Conservation (phyloP, 139 green algal genomes). For the Asterochloris sp. region DNA sequence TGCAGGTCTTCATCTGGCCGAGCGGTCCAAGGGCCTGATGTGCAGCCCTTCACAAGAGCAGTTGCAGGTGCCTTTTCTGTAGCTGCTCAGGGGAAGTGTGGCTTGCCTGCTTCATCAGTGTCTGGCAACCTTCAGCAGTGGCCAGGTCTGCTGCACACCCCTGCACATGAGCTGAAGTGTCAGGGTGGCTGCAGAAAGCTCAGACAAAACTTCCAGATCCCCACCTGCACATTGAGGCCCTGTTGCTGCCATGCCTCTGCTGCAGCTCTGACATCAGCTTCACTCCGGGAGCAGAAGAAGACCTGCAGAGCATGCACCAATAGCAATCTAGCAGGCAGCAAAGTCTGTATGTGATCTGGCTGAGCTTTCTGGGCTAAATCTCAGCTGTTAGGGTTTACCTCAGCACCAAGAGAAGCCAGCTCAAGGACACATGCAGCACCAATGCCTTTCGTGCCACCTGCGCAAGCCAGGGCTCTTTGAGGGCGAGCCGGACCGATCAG, state of each 20-base stretch:
- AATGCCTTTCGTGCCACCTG: constrained; percentile 63
- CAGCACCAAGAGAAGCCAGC: constrained; percentile 29
- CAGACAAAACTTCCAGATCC: too few species aligned
- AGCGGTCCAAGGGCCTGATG: too few species aligned
- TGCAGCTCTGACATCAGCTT: constrained; percentile 28
- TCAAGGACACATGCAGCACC: constrained; percentile 53
- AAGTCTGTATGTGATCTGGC: background rate
- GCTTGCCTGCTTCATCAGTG: constrained; percentile 23
- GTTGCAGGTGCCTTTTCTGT: too few species aligned
- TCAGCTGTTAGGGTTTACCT: background rate
- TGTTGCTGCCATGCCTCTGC: constrained; percentile 20
- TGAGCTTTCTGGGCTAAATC: background rate
- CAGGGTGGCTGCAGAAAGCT: too few species aligned
- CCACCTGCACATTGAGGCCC: constrained; percentile 38
- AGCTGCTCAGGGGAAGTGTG: background rate
- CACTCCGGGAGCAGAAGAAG: constrained; percentile 48
- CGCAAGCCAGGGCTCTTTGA: too few species aligned
- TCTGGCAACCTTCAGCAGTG: constrained; percentile 1
- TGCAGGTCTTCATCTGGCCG: too few species aligned
- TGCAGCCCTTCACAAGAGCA: too few species aligned
- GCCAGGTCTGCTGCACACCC: constrained; percentile 24
- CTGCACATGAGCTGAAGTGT: background rate
- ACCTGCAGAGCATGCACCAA: constrained; percentile 22
- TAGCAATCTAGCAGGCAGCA: background rate
- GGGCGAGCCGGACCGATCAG: too few species aligned